Conservation (phyloP, 768 basidiomycete species). For the Leccinum disarticulatum region DNA sequence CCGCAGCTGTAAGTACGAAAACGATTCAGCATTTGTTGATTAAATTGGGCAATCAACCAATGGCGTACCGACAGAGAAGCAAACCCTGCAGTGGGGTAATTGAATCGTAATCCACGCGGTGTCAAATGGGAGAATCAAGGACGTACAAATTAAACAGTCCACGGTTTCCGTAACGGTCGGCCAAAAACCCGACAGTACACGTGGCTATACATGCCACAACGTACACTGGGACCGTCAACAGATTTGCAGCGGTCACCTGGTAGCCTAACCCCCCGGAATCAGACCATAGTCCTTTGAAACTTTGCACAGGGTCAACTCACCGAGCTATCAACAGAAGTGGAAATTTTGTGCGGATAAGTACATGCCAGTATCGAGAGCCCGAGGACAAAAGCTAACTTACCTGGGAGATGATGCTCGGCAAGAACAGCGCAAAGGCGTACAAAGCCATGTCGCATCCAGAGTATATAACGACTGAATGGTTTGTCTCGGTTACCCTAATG, state of each 20-base stretch:
- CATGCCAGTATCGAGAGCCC: background rate
- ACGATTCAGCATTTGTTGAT: background rate
- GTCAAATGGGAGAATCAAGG: background rate
- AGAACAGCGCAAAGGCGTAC: slow-evolving; percentile 78
- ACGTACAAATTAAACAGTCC: slow-evolving; percentile 50
- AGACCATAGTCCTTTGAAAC: background rate
- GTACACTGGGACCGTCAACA: slow-evolving; percentile 79
- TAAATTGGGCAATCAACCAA: background rate
- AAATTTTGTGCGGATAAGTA: background rate
- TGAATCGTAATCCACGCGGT: background rate
- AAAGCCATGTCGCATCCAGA: slow-evolving; percentile 61
- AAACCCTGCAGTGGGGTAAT: slow-evolving; percentile 15
- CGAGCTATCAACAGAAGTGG: slow-evolving; percentile 33
- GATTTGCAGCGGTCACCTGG: slow-evolving; percentile 67
- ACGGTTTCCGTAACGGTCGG: too few species aligned
- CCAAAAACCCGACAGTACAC: slow-evolving; percentile 53
- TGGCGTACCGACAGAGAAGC: slow-evolving; percentile 28
- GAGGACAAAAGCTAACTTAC: slow-evolving; percentile 28
- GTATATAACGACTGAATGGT: slow-evolving; percentile 51
- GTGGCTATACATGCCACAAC: slow-evolving; percentile 66
- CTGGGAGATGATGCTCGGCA: slow-evolving; percentile 76
- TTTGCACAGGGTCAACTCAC: slow-evolving; percentile 26
- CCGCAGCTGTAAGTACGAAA: slow-evolving; percentile 38
- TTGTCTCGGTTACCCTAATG: background rate
- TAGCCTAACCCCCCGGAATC: slow-evolving; percentile 42